phyloP scores from a whole-genome alignment of 2,329 filamentous ascomycete species.

The Talaromyces marneffei region DNA sequence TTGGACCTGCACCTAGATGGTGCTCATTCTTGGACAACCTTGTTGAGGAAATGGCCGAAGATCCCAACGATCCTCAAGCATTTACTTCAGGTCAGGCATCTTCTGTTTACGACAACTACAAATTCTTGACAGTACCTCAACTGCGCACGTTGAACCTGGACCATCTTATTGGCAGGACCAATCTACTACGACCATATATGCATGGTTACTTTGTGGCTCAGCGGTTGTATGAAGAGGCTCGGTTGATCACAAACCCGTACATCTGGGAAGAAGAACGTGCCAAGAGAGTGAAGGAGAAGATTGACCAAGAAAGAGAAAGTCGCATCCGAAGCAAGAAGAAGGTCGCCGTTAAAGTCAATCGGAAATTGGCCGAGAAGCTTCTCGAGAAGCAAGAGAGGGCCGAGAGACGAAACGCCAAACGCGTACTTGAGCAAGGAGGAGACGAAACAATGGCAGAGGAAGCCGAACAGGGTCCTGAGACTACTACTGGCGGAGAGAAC shows the following conservation, averaged over 20 bases:
- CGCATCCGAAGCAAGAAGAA: slow-evolving; percentile 93
- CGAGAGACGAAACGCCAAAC: slow-evolving; percentile 41
- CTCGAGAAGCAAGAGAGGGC: slow-evolving; percentile 55
- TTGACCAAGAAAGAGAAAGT: slow-evolving; percentile 93
- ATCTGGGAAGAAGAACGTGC: slow-evolving; percentile 86
- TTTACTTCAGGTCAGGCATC: slow-evolving; percentile 45
- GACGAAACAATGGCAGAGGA: slow-evolving; percentile 41
- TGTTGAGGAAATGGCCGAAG: slow-evolving; percentile 97
- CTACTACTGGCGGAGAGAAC: slow-evolving; percentile 26
- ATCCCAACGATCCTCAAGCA: slow-evolving; percentile 57
- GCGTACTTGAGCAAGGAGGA: slow-evolving; percentile 50
- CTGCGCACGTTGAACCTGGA: slow-evolving; percentile 78
- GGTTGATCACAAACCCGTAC: slow-evolving; percentile 88
- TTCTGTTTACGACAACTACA: slow-evolving; percentile 97
- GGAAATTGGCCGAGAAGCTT: slow-evolving; percentile 57
- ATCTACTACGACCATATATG: slow-evolving; percentile 91
- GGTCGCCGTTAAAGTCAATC: slow-evolving; percentile 82
- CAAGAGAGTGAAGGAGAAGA: slow-evolving; percentile 88
- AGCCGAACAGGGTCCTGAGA: slow-evolving; percentile 28
- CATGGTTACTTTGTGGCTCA: slow-evolving; percentile 97
- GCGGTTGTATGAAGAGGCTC: slow-evolving; percentile 89
- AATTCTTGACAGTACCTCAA: slow-evolving; percentile 87
- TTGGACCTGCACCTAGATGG: slow-evolving; percentile 91
- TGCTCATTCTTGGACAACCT: slow-evolving; percentile 95
- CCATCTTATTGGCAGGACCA: slow-evolving; percentile 85